Conservation (phyloP, 2,329 filamentous ascomycete genomes). For the Botryotinia narcissicola region DNA sequence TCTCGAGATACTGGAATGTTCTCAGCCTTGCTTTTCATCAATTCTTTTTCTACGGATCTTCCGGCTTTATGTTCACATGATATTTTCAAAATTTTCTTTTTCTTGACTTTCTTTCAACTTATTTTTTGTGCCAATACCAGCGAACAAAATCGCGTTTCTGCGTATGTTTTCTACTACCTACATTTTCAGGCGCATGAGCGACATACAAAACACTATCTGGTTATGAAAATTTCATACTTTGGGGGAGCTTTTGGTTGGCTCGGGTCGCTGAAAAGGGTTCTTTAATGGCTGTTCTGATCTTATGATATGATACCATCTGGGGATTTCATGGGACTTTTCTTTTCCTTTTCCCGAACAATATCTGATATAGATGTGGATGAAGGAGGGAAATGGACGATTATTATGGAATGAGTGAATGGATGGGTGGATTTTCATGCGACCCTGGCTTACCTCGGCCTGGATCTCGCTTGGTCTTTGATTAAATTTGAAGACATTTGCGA, state of each 20-base stretch:
- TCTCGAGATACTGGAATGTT: slow-evolving; percentile 38
- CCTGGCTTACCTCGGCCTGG: slow-evolving; percentile 5
- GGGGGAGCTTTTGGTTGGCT: slow-evolving; percentile 5
- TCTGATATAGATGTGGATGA: slow-evolving; percentile 1
- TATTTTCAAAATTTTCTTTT: not conserved
- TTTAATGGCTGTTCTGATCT: slow-evolving; percentile 11
- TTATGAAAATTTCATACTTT: slow-evolving; percentile 8
- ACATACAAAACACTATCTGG: slow-evolving; percentile 12
- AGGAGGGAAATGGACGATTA: slow-evolving; percentile 2
- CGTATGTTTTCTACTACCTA: slow-evolving; percentile 14
- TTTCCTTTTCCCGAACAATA: slow-evolving; percentile 6
- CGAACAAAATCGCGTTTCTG: not conserved
- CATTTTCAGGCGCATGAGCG: slow-evolving; percentile 5
- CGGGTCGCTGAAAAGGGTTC: not conserved
- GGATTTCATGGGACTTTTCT: not conserved
- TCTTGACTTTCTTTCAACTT: slow-evolving; percentile 15
- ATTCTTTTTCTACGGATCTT: not conserved
- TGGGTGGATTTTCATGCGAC: slow-evolving; percentile 7
- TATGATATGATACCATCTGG: slow-evolving; percentile 12
- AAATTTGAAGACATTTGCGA: slow-evolving; percentile 8
- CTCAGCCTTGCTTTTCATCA: slow-evolving; percentile 24
- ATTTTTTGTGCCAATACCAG: slow-evolving; percentile 12
- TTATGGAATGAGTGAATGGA: slow-evolving; percentile 8
- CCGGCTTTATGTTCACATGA: slow-evolving; percentile 7
- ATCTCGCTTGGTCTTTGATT: slow-evolving; percentile 9